These are phyloP conservation scores for Parasitella parasitica DNA, from an alignment of 371 early-diverging fungal genomes.

Conservation along the genomic window DNA sequence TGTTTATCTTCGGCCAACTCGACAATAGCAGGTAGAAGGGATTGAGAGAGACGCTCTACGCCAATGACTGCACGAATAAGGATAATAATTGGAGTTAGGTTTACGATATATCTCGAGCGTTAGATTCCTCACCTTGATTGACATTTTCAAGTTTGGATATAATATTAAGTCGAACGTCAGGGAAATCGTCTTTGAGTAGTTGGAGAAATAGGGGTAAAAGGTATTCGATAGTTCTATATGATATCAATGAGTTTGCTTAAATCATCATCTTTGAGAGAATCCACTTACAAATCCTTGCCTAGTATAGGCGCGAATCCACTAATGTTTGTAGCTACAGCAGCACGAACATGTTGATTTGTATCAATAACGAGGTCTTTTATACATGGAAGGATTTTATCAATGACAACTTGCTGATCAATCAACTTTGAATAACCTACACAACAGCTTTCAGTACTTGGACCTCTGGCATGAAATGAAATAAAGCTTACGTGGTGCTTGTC, in stretches of 20 bases:
- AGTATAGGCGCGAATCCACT: conserved; percentile 92
- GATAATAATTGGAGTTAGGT: background rate
- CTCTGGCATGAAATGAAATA: background rate
- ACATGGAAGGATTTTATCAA: conserved; percentile 84
- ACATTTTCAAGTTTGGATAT: conserved; percentile 95
- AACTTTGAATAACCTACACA: conserved; percentile 64
- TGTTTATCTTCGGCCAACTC: conserved; percentile 98
- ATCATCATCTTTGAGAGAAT: background rate
- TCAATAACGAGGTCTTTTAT: conserved; percentile 93
- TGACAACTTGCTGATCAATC: conserved; percentile 76
- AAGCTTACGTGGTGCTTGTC: conserved; percentile 77
- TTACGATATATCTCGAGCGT: background rate
- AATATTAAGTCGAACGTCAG: conserved; percentile 96
- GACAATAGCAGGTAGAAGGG: conserved; percentile 95
- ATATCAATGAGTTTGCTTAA: background rate
- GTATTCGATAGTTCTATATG: conserved; percentile 83
- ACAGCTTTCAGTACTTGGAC: background rate
- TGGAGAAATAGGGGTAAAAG: conserved; percentile 93
- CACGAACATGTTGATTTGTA: conserved; percentile 95
- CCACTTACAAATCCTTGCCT: conserved; percentile 82
- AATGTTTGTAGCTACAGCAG: conserved; percentile 93
- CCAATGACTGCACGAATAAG: conserved; percentile 82
- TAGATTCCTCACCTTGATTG: conserved; percentile 63
- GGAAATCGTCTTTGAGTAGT: conserved; percentile 94
- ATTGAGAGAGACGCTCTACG: conserved; percentile 94